phyloP scores from a whole-genome alignment of 2,329 filamentous ascomycete species.

The Ceratocystis colombiana region DNA sequence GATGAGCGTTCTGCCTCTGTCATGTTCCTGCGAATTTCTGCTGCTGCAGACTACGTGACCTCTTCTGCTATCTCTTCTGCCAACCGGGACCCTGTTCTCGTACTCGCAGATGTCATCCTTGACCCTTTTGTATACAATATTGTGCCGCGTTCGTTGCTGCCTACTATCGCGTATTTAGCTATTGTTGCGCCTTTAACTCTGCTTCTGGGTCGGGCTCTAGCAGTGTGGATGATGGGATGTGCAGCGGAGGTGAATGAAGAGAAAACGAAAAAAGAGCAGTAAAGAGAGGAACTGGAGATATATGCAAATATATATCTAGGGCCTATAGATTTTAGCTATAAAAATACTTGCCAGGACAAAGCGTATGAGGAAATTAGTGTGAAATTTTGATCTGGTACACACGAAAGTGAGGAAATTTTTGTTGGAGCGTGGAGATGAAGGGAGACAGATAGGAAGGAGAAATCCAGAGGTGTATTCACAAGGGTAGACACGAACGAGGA shows the following conservation, averaged over 20 bases:
- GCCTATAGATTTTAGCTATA: too few species aligned
- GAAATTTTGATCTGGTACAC: not conserved
- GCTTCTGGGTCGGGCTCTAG: conserved; percentile 19
- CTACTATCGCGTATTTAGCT: conserved; percentile 59
- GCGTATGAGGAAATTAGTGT: too few species aligned
- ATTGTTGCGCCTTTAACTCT: conserved; percentile 41
- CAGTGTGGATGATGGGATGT: conserved; percentile 24
- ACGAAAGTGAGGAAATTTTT: not conserved
- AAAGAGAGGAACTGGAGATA: not conserved
- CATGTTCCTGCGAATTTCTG: conserved; percentile 62
- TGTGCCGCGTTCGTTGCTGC: conserved; percentile 65
- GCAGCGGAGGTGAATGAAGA: conserved; percentile 28
- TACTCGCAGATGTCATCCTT: conserved; percentile 71
- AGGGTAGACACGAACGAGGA: conserved; percentile 7
- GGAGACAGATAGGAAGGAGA: conserved; percentile 3
- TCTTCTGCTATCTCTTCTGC: conserved; percentile 30
- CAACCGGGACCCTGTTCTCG: conserved; percentile 30
- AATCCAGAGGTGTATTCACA: not conserved
- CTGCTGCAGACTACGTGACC: conserved; percentile 78
- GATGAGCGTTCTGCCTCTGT: conserved; percentile 37
- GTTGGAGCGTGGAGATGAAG: not conserved
- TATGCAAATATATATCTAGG: not conserved
- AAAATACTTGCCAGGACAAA: too few species aligned
- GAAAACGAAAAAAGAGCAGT: conserved; percentile 35
- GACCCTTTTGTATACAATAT: conserved; percentile 76